Evolutionary conservation across 371 early-diverging fungal genomes (phyloP), one percentile per base, ranked within the genome.

Genomic region (Syncephalis plumigaleata): DNA sequence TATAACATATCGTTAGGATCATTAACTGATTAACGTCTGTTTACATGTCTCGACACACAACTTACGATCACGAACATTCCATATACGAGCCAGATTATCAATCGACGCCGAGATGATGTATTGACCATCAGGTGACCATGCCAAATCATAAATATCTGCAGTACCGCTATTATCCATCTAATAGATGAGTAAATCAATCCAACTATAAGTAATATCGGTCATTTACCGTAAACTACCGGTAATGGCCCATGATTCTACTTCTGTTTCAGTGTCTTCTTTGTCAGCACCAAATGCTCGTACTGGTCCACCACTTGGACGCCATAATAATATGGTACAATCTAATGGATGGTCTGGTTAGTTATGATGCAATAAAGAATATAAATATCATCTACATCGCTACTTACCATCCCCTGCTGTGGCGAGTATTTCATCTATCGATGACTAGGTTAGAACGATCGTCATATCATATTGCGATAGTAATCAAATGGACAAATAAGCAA

Each of bases 321-420:
- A 94, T 8, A 94, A 46, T 21, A 92, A 78, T 13, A 94, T 68
- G 27, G 75, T 74, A 0, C 90, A 82, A 61, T 92, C 91, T 77
- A 58, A 4, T 37, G n/a, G 46, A 47, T 23, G 20, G 38, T n/a
- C 42, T 13, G 13, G 36, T 16, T 44, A 42, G 20, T 36, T 13
- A 16, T 2, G 16, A 36, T 13, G 13, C n/a, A 13, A 48, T 36
- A 23, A 5, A 26, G 26, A 45, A 39, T 21, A 43, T 8, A 36
- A 36, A 51, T 20, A 20, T 2, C 17, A 42, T 16, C 9, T 40
- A 16, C 5, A 44, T 36, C 36, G 17, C 7, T 11, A 40, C 55
- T 42, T 66, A 84, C 87, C 89, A 59, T 94, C 92, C 11, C 92
- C 91, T 20, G 84, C 90, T 2, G 91, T 84, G 4, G 95, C 92